Evolutionary conservation across 148 eudicot species (phyloP), one percentile per base, ranked within the genome.

Genomic region (Amaranthus palmeri): DNA sequence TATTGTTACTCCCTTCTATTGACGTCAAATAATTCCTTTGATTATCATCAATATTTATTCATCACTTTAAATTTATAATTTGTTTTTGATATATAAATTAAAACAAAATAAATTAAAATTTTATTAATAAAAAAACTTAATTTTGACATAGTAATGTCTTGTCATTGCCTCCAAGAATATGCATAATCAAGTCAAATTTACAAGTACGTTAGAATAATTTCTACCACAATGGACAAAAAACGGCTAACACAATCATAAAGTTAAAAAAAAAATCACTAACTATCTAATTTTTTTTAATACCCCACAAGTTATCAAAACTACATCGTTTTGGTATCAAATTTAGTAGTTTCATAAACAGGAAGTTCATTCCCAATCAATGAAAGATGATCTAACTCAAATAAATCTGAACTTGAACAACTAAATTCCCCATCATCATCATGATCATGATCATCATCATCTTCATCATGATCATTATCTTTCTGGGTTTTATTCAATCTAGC

Each of bases 341-440:
- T 81, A 56, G 92, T 90, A 48, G 90, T 85, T 74, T 92, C 92
- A 64, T 90, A 92, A 6, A 92, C 90, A 9, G 98, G 96, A 46
- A 92, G 89, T 64, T 92, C 96, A 44, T 79, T 70, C 44, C 82
- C 89, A 49, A 81, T 80, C 8, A 85, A 64, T 12, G 87, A 75
- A 42, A 90, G 81, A 75, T 93, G 88, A 73, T 93, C 96, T 10
- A 93, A 75, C 77, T 93, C 98, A 65, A 93, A 93, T 51, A 93
- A 71, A 81, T 93, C 98, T 5, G 98, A 93, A 78, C 98, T 93
- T 10, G 93, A 73, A 58, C 89, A 89, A 82, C 92, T 93, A 11
- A 78, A 78, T 8, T 73, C 79, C 60, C 87, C 97, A 61, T 84
- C 83, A 6, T 83, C 78, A 0, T 83, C 80, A 4, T 84, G 72